Evolutionary conservation across 1,284 basidiomycete species (phyloP).

Genomic region (Sparassis latifolia): DNA sequence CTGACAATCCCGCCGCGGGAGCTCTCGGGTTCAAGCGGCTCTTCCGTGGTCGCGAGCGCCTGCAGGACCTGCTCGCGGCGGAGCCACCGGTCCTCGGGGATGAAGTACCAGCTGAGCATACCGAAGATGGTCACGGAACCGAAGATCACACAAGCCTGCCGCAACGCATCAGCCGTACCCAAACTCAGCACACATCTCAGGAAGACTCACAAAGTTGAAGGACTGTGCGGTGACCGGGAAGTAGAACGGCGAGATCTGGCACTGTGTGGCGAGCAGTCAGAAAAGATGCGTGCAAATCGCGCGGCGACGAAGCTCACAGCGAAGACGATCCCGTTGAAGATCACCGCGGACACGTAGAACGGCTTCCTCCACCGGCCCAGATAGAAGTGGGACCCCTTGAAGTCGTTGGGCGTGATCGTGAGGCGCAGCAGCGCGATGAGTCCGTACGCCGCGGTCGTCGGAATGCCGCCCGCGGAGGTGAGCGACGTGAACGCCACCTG

Average conservation of each 20-base stretch:
- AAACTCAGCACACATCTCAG: not conserved
- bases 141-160: conserved; percentile 70
- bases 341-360: conserved; percentile 58
- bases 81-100: conserved; percentile 73
- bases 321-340: conserved; percentile 72
- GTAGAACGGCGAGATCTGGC: conserved; percentile 75
- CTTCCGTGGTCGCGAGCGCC: conserved; percentile 33
- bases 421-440: conserved; percentile 69
- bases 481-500: conserved; percentile 84
- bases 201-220: conserved; percentile 71
- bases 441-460: conserved; percentile 79
- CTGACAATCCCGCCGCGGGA: not conserved
- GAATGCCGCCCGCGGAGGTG: conserved; percentile 74
- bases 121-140: conserved; percentile 73
- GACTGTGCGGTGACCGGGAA: conserved; percentile 69
- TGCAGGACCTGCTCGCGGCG: conserved; percentile 51
- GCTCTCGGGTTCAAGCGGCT: conserved; percentile 1
- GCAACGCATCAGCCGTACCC: not conserved
- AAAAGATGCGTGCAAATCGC: not conserved
- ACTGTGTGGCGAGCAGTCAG: conserved; percentile 30
- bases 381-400: conserved; percentile 64
- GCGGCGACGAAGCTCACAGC: conserved; percentile 40
- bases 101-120: conserved; percentile 68
- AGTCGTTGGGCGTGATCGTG: conserved; percentile 67
- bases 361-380: conserved; percentile 59